Percentiles rank a stretch among this genome's conserved stretches.
Evolutionary conservation across 441 rosid genomes (phyloP).

Genomic region (Kokia cookei): DNA sequence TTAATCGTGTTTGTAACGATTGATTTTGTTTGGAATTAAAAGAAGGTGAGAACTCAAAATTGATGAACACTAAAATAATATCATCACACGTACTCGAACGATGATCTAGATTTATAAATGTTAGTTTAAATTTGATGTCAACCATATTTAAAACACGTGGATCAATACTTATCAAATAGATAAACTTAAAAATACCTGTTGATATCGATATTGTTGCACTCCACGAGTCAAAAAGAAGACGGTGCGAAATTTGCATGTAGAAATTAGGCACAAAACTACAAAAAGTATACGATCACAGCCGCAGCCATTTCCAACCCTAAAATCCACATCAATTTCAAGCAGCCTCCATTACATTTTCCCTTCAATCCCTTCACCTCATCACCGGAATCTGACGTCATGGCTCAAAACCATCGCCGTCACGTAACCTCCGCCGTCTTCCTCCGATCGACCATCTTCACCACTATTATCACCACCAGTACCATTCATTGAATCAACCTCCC

Average conservation of each 20-base stretch:
- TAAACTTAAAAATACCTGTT: no score
- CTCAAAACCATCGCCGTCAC: not conserved
- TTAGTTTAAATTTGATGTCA: no score
- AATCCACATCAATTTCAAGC: not conserved
- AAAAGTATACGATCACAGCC: not conserved
- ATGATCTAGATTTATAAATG: no score
- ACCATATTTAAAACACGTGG: no score
- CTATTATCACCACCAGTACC: slow-evolving; percentile 11
- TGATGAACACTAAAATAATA: no score
- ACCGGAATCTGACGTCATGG: not conserved
- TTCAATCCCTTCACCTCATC: not conserved
- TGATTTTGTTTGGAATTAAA: no score
- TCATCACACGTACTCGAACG: no score
- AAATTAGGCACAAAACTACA: not conserved
- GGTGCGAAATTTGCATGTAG: not conserved
- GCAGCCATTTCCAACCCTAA: not conserved
- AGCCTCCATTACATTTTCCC: not conserved
- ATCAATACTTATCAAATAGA: no score
- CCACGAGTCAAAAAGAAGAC: no score
- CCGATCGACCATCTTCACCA: not conserved
- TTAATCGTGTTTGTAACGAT: no score
- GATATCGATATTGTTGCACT: rapidly evolving
- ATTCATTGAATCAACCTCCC: slow-evolving; percentile 10
- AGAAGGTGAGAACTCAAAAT: no score
- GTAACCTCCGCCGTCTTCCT: not conserved